A percentile compares a stretch with the other conserved stretches of the same genome.
These are phyloP conservation scores for Pachysandra terminalis DNA, from an alignment of 164 flowering plant species.

Conservation along the genomic window DNA sequence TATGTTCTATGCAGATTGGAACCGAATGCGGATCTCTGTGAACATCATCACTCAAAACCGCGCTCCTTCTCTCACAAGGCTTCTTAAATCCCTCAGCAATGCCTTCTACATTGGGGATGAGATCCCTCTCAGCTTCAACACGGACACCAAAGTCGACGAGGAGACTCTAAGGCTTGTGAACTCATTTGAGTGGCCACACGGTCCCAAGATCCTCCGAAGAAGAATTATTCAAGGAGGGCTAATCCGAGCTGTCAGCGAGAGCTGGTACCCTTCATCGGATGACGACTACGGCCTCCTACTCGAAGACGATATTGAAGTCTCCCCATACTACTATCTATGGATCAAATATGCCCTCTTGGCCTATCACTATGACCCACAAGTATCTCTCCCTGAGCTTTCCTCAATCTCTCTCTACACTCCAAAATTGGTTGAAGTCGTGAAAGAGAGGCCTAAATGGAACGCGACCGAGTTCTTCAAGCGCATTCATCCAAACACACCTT, in stretches of 20 bases:
- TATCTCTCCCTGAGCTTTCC: conserved; percentile 84
- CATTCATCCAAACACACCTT: conserved; percentile 93
- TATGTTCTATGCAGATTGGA: conserved; percentile 74
- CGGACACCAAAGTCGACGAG: conserved; percentile 93
- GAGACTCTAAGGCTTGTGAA: conserved; percentile 57
- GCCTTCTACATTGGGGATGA: conserved; percentile 88
- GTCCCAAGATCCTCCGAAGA: conserved; percentile 70
- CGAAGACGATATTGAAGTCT: conserved; percentile 96
- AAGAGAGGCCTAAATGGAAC: conserved; percentile 94
- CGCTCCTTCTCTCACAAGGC: conserved; percentile 60
- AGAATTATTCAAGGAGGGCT: conserved; percentile 97
- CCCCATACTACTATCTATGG: conserved; percentile 95
- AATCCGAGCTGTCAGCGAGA: conserved; percentile 94
- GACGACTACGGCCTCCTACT: conserved; percentile 87
- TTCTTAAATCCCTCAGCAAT: conserved; percentile 67
- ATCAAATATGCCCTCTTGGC: conserved; percentile 79
- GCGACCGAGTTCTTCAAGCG: conserved; percentile 72
- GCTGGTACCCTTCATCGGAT: conserved; percentile 94
- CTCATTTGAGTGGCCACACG: conserved; percentile 89
- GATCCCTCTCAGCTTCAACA: conserved; percentile 79
- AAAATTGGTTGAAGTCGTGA: conserved; percentile 78
- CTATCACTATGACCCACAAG: conserved; percentile 89
- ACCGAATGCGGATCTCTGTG: conserved; percentile 71
- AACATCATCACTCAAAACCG: conserved; percentile 95
- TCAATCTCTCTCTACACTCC: conserved; percentile 94